Percentiles rank a stretch among this genome's conserved stretches.
Conservation (phyloP, 371 early-diverging fungal genomes). For the Coemansia sp. region DNA sequence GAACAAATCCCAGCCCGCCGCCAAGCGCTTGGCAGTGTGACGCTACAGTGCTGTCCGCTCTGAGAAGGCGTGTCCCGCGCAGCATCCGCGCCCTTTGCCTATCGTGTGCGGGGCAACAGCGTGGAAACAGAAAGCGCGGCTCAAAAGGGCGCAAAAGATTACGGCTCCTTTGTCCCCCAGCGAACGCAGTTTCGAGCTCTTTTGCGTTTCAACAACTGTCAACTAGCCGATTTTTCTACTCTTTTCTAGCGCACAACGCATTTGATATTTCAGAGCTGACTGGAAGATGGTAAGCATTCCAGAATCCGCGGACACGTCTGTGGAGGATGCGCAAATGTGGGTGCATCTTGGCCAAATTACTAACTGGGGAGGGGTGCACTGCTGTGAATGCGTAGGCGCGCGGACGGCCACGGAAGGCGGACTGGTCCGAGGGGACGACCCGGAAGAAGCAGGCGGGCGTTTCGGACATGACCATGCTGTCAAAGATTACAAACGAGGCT, state of each 20-base stretch:
- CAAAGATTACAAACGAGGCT: slow-evolving; percentile 81
- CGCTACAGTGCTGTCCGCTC: no score
- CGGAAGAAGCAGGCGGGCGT: slow-evolving; percentile 86
- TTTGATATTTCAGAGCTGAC: not conserved
- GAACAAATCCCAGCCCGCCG: no score
- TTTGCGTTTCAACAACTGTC: not conserved
- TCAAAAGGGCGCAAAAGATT: slow-evolving; percentile 1
- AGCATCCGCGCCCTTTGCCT: no score
- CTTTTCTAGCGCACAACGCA: not conserved
- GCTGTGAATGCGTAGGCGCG: slow-evolving; percentile 28
- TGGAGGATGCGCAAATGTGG: not conserved
- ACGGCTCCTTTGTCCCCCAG: not conserved
- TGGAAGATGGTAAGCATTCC: slow-evolving; percentile 4
- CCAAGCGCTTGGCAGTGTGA: no score
- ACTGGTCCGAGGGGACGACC: slow-evolving; percentile 75
- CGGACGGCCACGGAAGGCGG: slow-evolving; percentile 62
- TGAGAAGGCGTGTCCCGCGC: no score
- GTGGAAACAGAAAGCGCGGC: not conserved
- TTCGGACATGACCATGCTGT: slow-evolving; percentile 83
- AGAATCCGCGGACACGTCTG: no score
- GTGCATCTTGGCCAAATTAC: not conserved
- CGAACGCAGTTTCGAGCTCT: not conserved
- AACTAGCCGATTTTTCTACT: not conserved
- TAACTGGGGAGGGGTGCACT: no score
- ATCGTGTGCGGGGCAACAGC: no score